Evolutionary conservation across 2,329 filamentous ascomycete genomes (phyloP).

Genomic region (Trematosphaeria pertusa): DNA sequence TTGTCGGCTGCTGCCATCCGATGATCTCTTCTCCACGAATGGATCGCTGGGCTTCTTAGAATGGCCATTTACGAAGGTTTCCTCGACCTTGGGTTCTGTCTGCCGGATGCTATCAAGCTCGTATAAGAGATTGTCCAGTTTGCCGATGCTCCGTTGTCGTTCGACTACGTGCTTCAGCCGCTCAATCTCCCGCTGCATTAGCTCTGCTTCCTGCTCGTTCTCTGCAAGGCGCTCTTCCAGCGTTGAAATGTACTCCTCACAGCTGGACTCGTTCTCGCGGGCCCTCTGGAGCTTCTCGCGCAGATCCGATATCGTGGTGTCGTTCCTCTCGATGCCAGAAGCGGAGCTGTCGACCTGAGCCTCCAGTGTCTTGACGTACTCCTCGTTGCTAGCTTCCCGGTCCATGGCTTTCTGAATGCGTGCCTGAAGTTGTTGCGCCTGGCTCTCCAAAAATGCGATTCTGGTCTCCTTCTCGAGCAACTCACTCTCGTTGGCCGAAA

Average conservation of each 20-base stretch:
- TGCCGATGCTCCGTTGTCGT: conserved; percentile 91
- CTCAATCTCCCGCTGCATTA: conserved; percentile 97
- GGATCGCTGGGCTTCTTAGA: conserved; percentile 40
- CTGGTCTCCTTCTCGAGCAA: conserved; percentile 93
- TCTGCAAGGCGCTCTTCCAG: conserved; percentile 94
- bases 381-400: conserved; percentile 88
- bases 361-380: conserved; percentile 91
- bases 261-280: conserved; percentile 86
- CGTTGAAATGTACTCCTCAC: conserved; percentile 96
- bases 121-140: conserved; percentile 89
- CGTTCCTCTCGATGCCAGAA: conserved; percentile 90
- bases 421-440: conserved; percentile 86
- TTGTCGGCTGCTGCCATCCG: conserved; percentile 35
- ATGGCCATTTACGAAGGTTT: conserved; percentile 44
- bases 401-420: conserved; percentile 93
- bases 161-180: conserved; percentile 94
- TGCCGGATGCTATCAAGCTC: conserved; percentile 75
- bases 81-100: conserved; percentile 41
- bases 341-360: conserved; percentile 88
- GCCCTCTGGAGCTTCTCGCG: conserved; percentile 89
- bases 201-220: conserved; percentile 91
- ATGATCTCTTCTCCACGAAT: conserved; percentile 37
- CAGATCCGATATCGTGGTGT: conserved; percentile 82
- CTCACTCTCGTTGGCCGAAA: conserved; percentile 84
- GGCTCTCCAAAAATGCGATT: conserved; percentile 89